Percentiles rank a stretch among this genome's conserved stretches.
These are phyloP conservation scores for Meripilus lineatus DNA, from an alignment of 1,284 basidiomycete genomes.

Conservation along the genomic window DNA sequence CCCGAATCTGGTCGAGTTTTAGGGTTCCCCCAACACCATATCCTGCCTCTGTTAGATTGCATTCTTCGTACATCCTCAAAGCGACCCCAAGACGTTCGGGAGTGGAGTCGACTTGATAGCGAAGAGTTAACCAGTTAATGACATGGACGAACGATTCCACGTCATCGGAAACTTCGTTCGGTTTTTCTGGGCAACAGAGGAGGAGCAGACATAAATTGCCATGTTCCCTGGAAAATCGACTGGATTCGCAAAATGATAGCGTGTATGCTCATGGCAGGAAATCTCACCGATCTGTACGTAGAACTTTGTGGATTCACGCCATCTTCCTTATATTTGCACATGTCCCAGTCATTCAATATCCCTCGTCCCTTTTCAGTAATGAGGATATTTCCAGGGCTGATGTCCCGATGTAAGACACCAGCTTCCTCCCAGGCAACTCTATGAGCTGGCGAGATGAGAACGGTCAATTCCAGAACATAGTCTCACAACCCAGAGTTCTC, in stretches of 20 bases:
- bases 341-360: conserved; percentile 4
- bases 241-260: neutral
- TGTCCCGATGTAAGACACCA: conserved; percentile 1
- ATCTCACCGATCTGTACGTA: neutral
- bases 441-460: conserved; percentile 1
- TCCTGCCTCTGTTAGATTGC: too few relatives aligned
- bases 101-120: too few relatives aligned
- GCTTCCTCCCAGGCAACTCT: neutral
- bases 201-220: neutral
- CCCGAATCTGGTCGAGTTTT: too few relatives aligned
- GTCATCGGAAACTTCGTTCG: neutral
- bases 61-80: too few relatives aligned
- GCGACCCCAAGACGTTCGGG: too few relatives aligned
- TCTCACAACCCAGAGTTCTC: too few relatives aligned
- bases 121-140: neutral
- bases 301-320: neutral
- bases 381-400: conserved; percentile 3
- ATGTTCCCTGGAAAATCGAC: neutral
- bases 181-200: neutral
- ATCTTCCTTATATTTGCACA: too few relatives aligned
- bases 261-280: neutral
- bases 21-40: too few relatives aligned
- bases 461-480: too few relatives aligned
- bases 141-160: too few relatives aligned
- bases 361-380: neutral